These are phyloP conservation scores for Echites panduratus DNA, from an alignment of 257 asterid genomes.

Conservation along the genomic window DNA sequence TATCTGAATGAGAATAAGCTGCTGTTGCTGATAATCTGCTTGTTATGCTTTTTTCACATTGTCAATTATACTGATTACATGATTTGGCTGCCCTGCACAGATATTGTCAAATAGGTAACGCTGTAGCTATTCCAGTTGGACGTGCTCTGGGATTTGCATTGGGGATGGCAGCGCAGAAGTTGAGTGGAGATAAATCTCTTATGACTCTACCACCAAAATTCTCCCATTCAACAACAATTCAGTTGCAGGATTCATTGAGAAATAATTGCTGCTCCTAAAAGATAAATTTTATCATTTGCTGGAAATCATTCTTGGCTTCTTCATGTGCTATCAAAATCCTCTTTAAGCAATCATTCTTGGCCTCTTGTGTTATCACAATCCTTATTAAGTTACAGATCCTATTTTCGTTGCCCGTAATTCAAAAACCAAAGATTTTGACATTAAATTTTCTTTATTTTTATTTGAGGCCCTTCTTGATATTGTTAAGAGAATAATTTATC, in stretches of 20 bases:
- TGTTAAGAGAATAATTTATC: not conserved
- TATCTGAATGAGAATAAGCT: not conserved
- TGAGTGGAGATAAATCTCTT: conserved; percentile 35
- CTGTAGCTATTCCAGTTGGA: conserved; percentile 51
- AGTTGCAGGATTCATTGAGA: not conserved
- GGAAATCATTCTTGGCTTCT: not conserved
- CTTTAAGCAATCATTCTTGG: not conserved
- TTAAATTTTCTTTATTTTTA: not conserved
- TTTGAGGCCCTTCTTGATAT: not conserved
- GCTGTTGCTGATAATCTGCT: not conserved
- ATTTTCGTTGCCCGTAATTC: conserved; percentile 3
- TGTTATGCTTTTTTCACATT: not conserved
- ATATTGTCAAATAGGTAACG: conserved; percentile 40
- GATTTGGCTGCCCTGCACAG: not conserved
- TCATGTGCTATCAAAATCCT: not conserved
- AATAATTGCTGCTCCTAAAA: not conserved
- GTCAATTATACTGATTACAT: not conserved
- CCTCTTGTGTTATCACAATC: not conserved
- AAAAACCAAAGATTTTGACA: not conserved
- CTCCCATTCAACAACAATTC: conserved; percentile 18
- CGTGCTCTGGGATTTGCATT: conserved; percentile 45
- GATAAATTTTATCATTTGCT: not conserved
- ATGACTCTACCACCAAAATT: conserved; percentile 44
- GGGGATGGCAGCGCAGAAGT: conserved; percentile 43
- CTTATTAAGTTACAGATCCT: not conserved